Evolutionary conservation across 257 asterid genomes (phyloP).

Genomic region (Solanum chilense): DNA sequence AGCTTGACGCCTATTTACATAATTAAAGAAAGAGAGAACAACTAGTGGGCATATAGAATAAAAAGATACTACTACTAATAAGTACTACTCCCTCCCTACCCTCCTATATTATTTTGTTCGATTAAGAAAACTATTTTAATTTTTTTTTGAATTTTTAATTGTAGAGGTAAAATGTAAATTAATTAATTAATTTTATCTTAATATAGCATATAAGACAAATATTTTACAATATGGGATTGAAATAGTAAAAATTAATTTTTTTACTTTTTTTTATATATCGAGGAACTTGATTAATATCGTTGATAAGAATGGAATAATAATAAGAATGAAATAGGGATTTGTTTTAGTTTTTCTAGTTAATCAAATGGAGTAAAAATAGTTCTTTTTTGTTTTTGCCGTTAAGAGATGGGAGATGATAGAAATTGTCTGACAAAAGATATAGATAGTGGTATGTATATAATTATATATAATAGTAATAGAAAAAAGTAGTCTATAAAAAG

Average conservation of each 20-base stretch:
- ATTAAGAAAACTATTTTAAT: too few species aligned
- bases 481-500: not conserved
- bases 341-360: not conserved
- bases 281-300: conserved; percentile 14
- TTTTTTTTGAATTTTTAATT: too few species aligned
- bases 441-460: not conserved
- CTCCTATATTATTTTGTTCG: too few species aligned
- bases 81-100: not conserved
- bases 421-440: conserved; percentile 28
- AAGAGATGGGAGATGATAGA: conserved; percentile 13
- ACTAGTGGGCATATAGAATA: not conserved
- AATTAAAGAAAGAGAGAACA: conserved; percentile 1
- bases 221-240: not conserved
- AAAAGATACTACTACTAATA: not conserved
- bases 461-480: not conserved
- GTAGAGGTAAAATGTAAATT: not conserved
- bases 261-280: conserved; percentile 13
- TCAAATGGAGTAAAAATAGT: conserved; percentile 18
- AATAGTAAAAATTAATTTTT: not conserved
- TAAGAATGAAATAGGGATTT: conserved; percentile 18
- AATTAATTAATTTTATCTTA: too few species aligned
- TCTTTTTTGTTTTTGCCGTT: not conserved
- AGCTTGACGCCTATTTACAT: conserved; percentile 9
- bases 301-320: not conserved
- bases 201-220: not conserved